phyloP scores from a whole-genome alignment of 129 eudicot genomes.

The Mikania micrantha region DNA sequence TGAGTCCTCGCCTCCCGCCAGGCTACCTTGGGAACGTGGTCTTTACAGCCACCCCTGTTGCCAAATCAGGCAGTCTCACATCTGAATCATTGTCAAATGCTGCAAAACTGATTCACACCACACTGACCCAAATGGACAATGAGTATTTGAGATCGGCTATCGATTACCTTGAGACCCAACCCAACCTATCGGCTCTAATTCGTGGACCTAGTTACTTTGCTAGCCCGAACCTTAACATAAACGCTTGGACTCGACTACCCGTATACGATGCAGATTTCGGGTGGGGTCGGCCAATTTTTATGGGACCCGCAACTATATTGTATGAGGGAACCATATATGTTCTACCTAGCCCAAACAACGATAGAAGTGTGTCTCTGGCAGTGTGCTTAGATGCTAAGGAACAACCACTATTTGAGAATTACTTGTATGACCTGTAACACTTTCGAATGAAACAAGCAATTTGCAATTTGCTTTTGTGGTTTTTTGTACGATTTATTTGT shows the following conservation, averaged over 20 bases:
- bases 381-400: slow-evolving; percentile 44
- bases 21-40: slow-evolving; percentile 68
- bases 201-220: slow-evolving; percentile 51
- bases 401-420: slow-evolving; percentile 39
- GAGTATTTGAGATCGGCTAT: slow-evolving; percentile 61
- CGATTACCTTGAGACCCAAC: slow-evolving; percentile 45
- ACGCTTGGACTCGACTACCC: slow-evolving; percentile 54
- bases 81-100: slow-evolving; percentile 31
- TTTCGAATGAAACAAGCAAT: not conserved
- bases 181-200: slow-evolving; percentile 37
- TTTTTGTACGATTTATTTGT: not conserved
- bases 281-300: slow-evolving; percentile 57
- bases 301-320: slow-evolving; percentile 49
- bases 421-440: slow-evolving; percentile 37
- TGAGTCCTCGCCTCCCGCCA: slow-evolving; percentile 48
- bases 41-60: slow-evolving; percentile 43
- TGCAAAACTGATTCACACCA: slow-evolving; percentile 40
- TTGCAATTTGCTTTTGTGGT: not conserved
- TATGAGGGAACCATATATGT: slow-evolving; percentile 53
- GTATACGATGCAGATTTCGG: slow-evolving; percentile 68
- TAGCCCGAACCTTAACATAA: slow-evolving; percentile 58
- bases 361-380: slow-evolving; percentile 46
- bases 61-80: slow-evolving; percentile 37
- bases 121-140: slow-evolving; percentile 39
- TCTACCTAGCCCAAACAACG: slow-evolving; percentile 41